phyloP scores from a whole-genome alignment of 352 stramenopile species.

The Pythium periplocum region DNA sequence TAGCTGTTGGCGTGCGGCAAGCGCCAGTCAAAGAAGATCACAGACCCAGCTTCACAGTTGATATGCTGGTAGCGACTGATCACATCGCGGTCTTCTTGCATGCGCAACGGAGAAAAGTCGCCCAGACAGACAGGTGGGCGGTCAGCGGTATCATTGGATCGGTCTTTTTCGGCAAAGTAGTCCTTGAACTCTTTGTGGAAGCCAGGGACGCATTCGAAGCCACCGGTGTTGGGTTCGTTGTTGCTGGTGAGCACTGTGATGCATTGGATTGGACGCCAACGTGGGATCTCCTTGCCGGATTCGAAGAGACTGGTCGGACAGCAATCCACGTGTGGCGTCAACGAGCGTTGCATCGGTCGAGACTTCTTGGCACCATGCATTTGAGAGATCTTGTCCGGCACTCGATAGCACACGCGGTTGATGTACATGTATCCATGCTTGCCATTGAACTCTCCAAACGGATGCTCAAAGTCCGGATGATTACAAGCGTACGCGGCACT shows the following conservation, averaged over 20 bases:
- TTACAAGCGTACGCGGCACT: constrained; percentile 61
- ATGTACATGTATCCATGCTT: constrained; percentile 86
- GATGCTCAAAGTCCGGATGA: constrained; percentile 59
- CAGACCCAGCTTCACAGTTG: constrained; percentile 51
- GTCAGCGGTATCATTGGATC: constrained; percentile 13
- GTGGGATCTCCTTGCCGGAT: constrained; percentile 61
- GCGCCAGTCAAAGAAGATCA: constrained; percentile 87
- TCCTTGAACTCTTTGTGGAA: constrained; percentile 83
- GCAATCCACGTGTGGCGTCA: constrained; percentile 87
- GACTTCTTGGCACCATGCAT: constrained; percentile 62
- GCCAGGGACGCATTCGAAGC: constrained; percentile 81
- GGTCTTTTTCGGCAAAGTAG: constrained; percentile 36
- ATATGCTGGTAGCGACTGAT: constrained; percentile 73
- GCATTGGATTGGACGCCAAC: constrained; percentile 87
- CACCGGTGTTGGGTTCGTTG: constrained; percentile 55
- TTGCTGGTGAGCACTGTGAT: constrained; percentile 83
- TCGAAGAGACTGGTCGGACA: constrained; percentile 73
- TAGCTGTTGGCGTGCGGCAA: constrained; percentile 87
- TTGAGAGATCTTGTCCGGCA: constrained; percentile 62
- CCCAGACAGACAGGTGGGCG: constrained; percentile 79
- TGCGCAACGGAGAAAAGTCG: constrained; percentile 83
- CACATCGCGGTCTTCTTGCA: constrained; percentile 74
- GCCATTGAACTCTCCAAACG: constrained; percentile 61
- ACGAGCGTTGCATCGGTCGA: constrained; percentile 74
- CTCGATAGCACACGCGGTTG: constrained; percentile 80